Conservation (phyloP, 2,329 filamentous ascomycete genomes). For the Paraphaeosphaeria sporulosa region DNA sequence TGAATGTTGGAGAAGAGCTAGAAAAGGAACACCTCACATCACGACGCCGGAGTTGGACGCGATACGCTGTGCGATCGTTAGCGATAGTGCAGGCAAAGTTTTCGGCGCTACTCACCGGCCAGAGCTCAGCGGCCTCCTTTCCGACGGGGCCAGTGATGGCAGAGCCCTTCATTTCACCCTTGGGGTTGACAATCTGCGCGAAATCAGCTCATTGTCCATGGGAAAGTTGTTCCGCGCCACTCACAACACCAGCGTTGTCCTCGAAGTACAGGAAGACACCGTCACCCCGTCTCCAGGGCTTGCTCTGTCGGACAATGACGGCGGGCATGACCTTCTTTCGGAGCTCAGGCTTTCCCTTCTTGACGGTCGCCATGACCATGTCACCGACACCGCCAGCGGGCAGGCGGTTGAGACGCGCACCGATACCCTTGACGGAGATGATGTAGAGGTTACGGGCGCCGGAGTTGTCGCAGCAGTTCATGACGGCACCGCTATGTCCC, state of each 20-base stretch:
- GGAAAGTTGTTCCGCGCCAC: conserved; percentile 50
- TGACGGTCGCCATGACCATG: conserved; percentile 99
- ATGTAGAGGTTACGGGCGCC: conserved; percentile 99
- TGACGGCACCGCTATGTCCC: conserved; percentile 84
- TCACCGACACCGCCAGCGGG: conserved; percentile 92
- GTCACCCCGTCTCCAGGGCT: conserved; percentile 98
- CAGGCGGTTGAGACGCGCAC: conserved; percentile 96
- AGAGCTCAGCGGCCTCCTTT: conserved; percentile 99
- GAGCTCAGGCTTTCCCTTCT: conserved; percentile 99
- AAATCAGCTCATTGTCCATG: conserved; percentile 21
- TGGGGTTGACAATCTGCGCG: conserved; percentile 95
- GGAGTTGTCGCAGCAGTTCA: conserved; percentile 99
- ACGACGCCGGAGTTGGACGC: conserved; percentile 99
- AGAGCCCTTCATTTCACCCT: conserved; percentile 99
- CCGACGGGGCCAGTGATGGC: conserved; percentile 99
- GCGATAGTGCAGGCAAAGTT: conserved; percentile 12
- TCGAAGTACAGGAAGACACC: conserved; percentile 99
- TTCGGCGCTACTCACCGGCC: conserved; percentile 75
- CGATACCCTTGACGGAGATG: conserved; percentile 99
- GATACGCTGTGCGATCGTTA: conserved; percentile 76
- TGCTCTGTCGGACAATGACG: conserved; percentile 97
- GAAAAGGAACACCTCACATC: conserved; percentile 75
- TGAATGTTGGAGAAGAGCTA: conserved; percentile 48
- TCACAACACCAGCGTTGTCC: conserved; percentile 99
- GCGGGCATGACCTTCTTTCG: conserved; percentile 99